Evolutionary conservation across 306 rosid species (phyloP).

Genomic region (Quercus wislizeni): DNA sequence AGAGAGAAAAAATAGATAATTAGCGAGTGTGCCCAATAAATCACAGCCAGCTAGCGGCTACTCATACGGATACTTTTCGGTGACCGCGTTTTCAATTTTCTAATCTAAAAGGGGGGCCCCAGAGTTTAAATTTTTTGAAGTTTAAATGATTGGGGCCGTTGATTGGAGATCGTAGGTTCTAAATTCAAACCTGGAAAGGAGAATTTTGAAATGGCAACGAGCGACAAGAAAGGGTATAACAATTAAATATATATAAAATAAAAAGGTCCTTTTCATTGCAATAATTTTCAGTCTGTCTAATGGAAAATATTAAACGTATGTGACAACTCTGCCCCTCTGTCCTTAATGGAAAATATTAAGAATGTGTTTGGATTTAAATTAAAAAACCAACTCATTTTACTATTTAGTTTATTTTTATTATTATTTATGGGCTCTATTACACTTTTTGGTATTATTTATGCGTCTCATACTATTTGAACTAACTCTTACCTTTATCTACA

Average conservation of each 20-base stretch:
- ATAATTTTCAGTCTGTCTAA: not conserved
- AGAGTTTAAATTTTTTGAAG: constrained; percentile 26
- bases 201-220: constrained; percentile 27
- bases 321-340: constrained; percentile 19
- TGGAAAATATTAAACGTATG: not conserved
- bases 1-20: not conserved
- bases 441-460: no score
- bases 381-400: accelerated
- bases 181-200: constrained; percentile 26
- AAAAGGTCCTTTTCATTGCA: not conserved
- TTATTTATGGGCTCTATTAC: accelerated
- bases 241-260: no score
- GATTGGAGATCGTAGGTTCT: constrained; percentile 29
- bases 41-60: not conserved
- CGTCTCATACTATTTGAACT: accelerated
- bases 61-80: constrained; percentile 4
- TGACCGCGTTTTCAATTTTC: constrained; percentile 14
- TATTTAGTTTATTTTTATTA: accelerated
- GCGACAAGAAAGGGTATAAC: not conserved
- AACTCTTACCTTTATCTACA: accelerated
- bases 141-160: constrained; percentile 40
- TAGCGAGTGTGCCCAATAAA: constrained; percentile 30
- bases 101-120: constrained; percentile 34
- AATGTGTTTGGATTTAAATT: accelerated
- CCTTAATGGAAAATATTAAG: not conserved